These are phyloP conservation scores for Spiromastix sp. DNA, from an alignment of 2,329 filamentous ascomycete genomes.

Conservation along the genomic window DNA sequence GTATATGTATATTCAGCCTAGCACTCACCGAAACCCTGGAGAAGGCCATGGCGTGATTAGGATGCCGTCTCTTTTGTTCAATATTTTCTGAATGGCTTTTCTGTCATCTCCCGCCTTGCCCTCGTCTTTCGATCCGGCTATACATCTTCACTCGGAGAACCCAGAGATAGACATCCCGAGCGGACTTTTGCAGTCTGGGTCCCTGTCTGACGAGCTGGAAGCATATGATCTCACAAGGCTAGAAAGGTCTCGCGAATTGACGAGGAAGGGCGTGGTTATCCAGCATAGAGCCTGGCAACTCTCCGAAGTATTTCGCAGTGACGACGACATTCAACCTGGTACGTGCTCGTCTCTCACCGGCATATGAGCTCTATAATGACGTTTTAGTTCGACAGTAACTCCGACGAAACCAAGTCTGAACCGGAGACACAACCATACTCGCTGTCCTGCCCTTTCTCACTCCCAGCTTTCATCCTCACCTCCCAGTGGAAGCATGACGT, in stretches of 20 bases:
- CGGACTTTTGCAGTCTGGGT: slow-evolving; percentile 21
- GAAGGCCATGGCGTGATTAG: too few species aligned
- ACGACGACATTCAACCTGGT: slow-evolving; percentile 31
- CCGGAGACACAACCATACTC: slow-evolving; percentile 1
- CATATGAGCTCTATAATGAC: slow-evolving; percentile 2
- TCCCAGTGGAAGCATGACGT: too few species aligned
- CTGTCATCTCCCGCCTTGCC: slow-evolving; percentile 27
- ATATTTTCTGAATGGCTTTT: slow-evolving; percentile 11
- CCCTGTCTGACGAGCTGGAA: slow-evolving; percentile 31
- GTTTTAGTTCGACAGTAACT: slow-evolving; percentile 20
- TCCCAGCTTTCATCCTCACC: slow-evolving; percentile 22
- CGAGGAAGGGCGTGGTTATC: slow-evolving; percentile 28
- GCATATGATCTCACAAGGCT: slow-evolving; percentile 24
- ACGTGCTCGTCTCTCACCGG: slow-evolving; percentile 4
- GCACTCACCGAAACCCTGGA: too few species aligned
- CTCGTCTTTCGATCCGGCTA: slow-evolving; percentile 42
- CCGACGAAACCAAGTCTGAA: slow-evolving; percentile 22
- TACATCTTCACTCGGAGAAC: slow-evolving; percentile 40
- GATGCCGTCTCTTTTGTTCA: too few species aligned
- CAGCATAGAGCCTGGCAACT: slow-evolving; percentile 33
- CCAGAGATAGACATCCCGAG: slow-evolving; percentile 8
- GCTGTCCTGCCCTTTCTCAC: slow-evolving; percentile 10
- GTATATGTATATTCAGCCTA: too few species aligned
- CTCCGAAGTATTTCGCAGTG: slow-evolving; percentile 32
- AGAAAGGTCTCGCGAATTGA: slow-evolving; percentile 20